Base-by-base conservation (phyloP, 169 alveolate genomes). In the Plasmodium relictum region DNA sequence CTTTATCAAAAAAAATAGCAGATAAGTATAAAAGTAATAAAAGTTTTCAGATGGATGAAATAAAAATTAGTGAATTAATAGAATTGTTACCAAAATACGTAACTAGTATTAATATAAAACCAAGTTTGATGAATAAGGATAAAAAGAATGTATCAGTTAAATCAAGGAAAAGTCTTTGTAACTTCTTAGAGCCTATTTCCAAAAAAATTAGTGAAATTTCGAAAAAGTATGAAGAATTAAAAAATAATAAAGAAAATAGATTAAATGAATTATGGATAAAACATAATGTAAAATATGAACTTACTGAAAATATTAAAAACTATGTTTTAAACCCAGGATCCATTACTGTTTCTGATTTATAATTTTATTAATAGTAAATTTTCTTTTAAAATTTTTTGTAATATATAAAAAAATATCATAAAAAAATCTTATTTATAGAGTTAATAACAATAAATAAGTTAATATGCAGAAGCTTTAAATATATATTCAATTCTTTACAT, bases 251-350 rank as follows among this genome's bases (percentile, higher is more conserved):
- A 70, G 92, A 86, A 39, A 58, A 24, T 22, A 70, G 87, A 71
- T 59, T 86, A 70, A 69, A 20, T n/a, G 76, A 86, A n/a, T 61
- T 86, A 12, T 86, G 92, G 92, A 70, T 58, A 58, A 71, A 86
- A 37, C 48, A 70, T 59, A 71, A 86, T 22, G 92, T 86, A n/a
- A 48, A 45, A 6, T 86, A 66, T 70, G 85, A 86, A 52, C 69
- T 86, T 31, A 58, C 92, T 18, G 88, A 69, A 12, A 86, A 22
- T 10, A 70, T 86, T 41, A 86, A 86, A 52, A 86, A 70, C 31
- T 86, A 45, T 42, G 69, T 86, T 65, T 59, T 70, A 10, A 70
- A 14, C 7, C 92, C 92, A 10, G 74, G 92, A 20, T 63, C 74
- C n/a, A 63, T 70, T 2, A 22, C 45, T 52, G 42, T 86, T 20